Evolutionary conservation across 2,329 filamentous ascomycete species (phyloP), one percentile per base, ranked within the genome.

Genomic region (Juglanconis juglandina): DNA sequence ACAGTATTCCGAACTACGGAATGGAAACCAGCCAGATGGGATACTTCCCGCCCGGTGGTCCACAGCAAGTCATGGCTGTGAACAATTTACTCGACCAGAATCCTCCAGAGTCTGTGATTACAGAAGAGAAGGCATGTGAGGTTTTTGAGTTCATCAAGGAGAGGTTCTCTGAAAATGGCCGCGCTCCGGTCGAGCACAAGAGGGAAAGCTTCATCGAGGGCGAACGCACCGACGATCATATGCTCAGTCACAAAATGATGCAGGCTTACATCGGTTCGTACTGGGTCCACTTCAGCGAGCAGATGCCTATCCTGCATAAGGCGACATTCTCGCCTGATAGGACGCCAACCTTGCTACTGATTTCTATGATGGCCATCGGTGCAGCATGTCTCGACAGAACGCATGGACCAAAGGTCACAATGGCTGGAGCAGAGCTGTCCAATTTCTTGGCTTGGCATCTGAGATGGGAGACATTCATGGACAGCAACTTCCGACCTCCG

Each of bases 401-500:
- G 0, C 89, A 96, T 70, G 88, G 90, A 0, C 82, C 85, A 34
- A 85, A 89, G 58, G 79, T 90, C 2, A 92, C 89, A 5, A 85
- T 89, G 68, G 85, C 87, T 14, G 91, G 90, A n/a, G 87, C 91
- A 1, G 87, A 93, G 65, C 78, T 98, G 30, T 91, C 93, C 32
- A 94, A 93, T 71, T 96, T 98, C 68, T 76, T 97, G 39, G 92
- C 92, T 1, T 95, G 91, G 87, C 91, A 97, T 75, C 77, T 97
- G n/a, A 85, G 95, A 58, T 97, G 93, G 91, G 91, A 96, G 72
- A 90, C 97, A 42, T 97, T 98, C 71, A 95, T 93, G 82, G 90
- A 97, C 70, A 81, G 84, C 13, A 91, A 93, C 73, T 97, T 96
- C 75, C 83, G 91, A 17, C 93, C 95, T 1, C 94, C 95, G 0